Evolutionary conservation across 108 stramenopile genomes (phyloP), one percentile per base, ranked within the genome.

Genomic region (Skeletonema menzelii): DNA sequence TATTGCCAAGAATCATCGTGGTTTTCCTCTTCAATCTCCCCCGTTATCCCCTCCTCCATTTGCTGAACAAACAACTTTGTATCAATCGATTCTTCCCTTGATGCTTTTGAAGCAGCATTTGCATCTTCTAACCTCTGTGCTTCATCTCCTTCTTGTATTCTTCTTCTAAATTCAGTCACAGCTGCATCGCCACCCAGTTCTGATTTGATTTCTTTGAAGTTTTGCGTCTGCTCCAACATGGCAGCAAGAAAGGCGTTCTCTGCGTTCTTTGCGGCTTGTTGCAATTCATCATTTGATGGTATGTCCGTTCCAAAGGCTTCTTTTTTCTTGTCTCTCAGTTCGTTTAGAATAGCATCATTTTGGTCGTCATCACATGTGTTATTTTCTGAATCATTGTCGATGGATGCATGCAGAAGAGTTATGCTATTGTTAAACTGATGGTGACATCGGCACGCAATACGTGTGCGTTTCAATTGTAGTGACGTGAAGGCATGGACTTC

Each of bases 231-330:
- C 65, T 77, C 76, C 20, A 77, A 53, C 76, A 77, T 72, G 20
- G 70, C 76, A 10, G 70, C 47, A 5, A 77, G 65, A 35, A 77
- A 77, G 5, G 76, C 70, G 58, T 77, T 72, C 66, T 77, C 76
- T 24, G 76, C 70, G 26, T 72, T 38, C 35, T 66, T 14, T n/a
- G 76, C 44, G 4, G 76, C 70, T 46, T 72, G 58, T 38, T 71
- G 34, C 19, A 77, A n/a, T 58, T 72, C 70, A 2, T 77, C 76
- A 0, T 34, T 72, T 1, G 32, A 34, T 7, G 70, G 70, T 24
- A 77, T 65, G 34, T 72, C 76, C 37, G 4, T 27, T 2, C 76
- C 70, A 53, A 55, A 77, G 0, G 46, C 65, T 15, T 69, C 24
- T 14, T 56, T 57, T 34, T 77, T 77, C 20, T 42, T 71, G 22